Conservation (phyloP, 1,139 yeast species). For the Suhomyces yuchorum region DNA sequence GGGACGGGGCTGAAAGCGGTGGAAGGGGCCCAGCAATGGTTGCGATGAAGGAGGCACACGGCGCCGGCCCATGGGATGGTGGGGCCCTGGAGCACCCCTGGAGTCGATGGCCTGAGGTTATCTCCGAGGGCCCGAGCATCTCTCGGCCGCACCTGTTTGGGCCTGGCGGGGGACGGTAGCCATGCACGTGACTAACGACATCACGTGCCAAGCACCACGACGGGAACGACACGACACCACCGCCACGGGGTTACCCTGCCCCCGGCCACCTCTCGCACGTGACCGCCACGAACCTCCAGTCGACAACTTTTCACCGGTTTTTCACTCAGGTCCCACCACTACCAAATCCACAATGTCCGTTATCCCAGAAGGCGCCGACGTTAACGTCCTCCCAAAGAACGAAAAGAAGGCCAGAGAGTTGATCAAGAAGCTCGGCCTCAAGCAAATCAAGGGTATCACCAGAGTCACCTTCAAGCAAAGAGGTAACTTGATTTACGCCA, state of each 20-base stretch:
- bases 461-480: conserved; percentile 96
- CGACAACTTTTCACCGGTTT: conserved; percentile 3
- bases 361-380: conserved; percentile 88
- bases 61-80: too few relatives aligned
- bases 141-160: too few relatives aligned
- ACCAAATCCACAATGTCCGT: conserved; percentile 42
- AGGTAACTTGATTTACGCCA: conserved; percentile 90
- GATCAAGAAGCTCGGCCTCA: conserved; percentile 86
- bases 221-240: too few relatives aligned
- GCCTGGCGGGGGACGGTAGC: too few relatives aligned
- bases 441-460: conserved; percentile 88
- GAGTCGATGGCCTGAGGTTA: not conserved
- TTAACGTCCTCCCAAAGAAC: conserved; percentile 81
- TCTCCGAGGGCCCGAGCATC: too few relatives aligned
- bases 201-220: too few relatives aligned
- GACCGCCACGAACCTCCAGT: not conserved
- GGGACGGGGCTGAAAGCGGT: not conserved
- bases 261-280: too few relatives aligned
- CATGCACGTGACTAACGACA: too few relatives aligned
- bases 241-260: too few relatives aligned
- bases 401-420: conserved; percentile 96
- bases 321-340: conserved; percentile 5
- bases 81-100: too few relatives aligned
- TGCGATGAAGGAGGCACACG: not conserved
- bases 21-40: not conserved